phyloP scores from a whole-genome alignment of 352 stramenopile species.

The Thraustochytrium sp. region DNA sequence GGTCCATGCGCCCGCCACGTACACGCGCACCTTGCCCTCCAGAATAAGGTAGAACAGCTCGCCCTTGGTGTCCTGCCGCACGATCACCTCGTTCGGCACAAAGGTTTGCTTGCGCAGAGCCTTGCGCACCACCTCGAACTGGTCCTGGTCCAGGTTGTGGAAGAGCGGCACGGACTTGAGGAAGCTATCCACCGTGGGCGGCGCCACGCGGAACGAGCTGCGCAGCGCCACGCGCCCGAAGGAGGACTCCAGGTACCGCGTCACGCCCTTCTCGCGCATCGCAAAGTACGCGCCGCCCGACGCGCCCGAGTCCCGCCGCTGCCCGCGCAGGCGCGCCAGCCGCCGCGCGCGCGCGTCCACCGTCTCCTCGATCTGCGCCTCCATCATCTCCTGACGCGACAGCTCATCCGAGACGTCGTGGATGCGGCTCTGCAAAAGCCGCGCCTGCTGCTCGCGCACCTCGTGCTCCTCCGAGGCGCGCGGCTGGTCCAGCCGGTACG shows the following conservation, averaged over 20 bases:
- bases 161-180: slow-evolving; percentile 41
- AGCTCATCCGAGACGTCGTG: slow-evolving; percentile 27
- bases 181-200: slow-evolving; percentile 13
- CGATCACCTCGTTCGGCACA: slow-evolving; percentile 48
- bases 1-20: not conserved
- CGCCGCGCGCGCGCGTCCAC: not conserved
- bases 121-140: not conserved
- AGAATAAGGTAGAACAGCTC: slow-evolving; percentile 49
- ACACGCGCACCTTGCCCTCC: not conserved
- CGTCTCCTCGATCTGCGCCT: slow-evolving; percentile 24
- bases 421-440: slow-evolving; percentile 11
- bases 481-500: not conserved
- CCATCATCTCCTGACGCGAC: slow-evolving; percentile 25
- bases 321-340: not conserved
- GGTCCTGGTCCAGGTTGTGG: slow-evolving; percentile 36
- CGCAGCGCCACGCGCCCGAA: slow-evolving; percentile 7
- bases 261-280: slow-evolving; percentile 1
- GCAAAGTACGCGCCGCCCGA: not conserved
- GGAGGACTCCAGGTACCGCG: slow-evolving; percentile 23
- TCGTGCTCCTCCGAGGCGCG: not conserved
- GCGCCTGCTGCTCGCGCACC: not conserved
- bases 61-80: slow-evolving; percentile 48
- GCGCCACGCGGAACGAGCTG: not conserved
- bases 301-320: not conserved
- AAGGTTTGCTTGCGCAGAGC: not conserved